Percentiles rank a stretch among this genome's conserved stretches.
phyloP scores from a whole-genome alignment of 2,329 filamentous ascomycete genomes.

The Fusarium liriodendri region DNA sequence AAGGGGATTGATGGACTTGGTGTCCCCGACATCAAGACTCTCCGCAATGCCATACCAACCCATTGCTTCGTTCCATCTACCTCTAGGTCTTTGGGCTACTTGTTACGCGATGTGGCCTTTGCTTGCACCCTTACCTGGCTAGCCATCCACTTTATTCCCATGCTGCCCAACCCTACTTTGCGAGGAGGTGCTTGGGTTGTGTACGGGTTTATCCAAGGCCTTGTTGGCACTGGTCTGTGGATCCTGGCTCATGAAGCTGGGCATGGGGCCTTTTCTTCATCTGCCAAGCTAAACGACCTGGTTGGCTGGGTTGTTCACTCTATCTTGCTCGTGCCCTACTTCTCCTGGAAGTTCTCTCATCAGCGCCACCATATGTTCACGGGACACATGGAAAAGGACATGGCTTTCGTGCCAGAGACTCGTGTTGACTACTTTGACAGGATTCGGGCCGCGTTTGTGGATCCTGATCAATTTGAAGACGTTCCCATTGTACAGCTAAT shows the following conservation, averaged over 20 bases:
- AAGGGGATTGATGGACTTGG: neutral
- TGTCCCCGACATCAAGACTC: neutral
- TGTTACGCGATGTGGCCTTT: neutral
- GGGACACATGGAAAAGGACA: neutral
- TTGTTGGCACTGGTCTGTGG: neutral
- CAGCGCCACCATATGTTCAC: neutral
- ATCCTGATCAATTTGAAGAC: neutral
- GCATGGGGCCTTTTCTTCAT: neutral
- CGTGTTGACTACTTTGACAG: neutral
- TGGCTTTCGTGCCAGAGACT: neutral
- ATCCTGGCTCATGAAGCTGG: neutral
- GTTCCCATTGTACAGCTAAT: neutral
- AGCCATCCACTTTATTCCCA: neutral
- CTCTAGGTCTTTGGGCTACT: neutral
- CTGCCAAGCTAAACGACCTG: neutral
- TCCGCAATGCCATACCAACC: neutral
- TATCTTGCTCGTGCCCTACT: neutral
- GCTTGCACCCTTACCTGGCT: neutral
- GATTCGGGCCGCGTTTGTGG: neutral
- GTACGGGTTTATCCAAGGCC: neutral
- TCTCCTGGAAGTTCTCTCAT: neutral
- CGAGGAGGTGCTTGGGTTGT: neutral
- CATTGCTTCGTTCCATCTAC: neutral
- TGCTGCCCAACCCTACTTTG: neutral
- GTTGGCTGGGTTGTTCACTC: neutral